These are phyloP conservation scores for Agrocybe chaxingu DNA, from an alignment of 768 basidiomycete species.

Conservation along the genomic window DNA sequence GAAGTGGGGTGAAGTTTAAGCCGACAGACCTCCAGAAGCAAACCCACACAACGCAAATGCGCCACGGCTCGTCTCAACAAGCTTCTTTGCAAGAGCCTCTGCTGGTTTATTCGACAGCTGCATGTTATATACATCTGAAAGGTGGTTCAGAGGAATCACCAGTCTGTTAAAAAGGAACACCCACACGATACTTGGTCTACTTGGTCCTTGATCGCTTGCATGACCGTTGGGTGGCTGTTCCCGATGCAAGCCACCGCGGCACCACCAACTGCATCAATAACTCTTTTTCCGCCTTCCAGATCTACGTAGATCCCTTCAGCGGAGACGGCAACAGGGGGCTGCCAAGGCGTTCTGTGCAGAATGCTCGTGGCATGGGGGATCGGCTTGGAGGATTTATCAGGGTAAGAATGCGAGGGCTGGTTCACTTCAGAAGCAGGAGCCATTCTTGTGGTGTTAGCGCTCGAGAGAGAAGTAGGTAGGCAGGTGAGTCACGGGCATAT, in stretches of 20 bases:
- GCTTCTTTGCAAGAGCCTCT: conserved; percentile 67
- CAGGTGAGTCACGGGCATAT: conserved; percentile 5
- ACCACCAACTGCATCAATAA: conserved; percentile 83
- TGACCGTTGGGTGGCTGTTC: conserved; percentile 66
- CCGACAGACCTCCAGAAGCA: conserved; percentile 63
- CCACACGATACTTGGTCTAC: conserved; percentile 73
- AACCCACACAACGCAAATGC: conserved; percentile 74
- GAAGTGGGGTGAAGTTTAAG: not conserved
- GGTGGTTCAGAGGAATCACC: conserved; percentile 1
- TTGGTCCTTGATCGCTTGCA: conserved; percentile 75
- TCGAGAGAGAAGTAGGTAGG: not conserved
- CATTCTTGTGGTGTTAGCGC: conserved; percentile 4
- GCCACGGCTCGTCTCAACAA: conserved; percentile 66
- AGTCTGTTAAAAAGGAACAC: conserved; percentile 18
- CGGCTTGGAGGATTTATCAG: conserved; percentile 7
- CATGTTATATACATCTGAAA: conserved; percentile 81
- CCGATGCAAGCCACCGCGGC: conserved; percentile 84
- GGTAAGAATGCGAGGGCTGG: not conserved
- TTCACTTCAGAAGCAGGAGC: conserved; percentile 7
- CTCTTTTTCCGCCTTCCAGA: conserved; percentile 62
- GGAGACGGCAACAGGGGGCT: conserved; percentile 62
- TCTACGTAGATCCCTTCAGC: conserved; percentile 70
- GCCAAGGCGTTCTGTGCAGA: conserved; percentile 72
- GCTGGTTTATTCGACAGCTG: conserved; percentile 80
- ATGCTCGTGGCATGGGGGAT: conserved; percentile 31